Base-by-base conservation (phyloP, 306 rosid species). In the Vachellia collinsii region DNA sequence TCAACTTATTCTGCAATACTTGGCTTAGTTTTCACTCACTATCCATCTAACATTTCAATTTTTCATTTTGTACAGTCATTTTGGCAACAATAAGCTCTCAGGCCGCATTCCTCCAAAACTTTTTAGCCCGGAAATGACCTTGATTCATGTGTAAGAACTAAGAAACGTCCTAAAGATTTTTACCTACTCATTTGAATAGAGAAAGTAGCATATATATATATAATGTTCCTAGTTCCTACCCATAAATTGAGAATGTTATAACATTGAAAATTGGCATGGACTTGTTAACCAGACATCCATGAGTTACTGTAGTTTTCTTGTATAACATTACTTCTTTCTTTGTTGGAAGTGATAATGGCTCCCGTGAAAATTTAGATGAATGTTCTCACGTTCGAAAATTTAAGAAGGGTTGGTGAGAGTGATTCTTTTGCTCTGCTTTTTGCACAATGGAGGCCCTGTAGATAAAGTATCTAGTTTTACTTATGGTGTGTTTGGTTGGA, bases 71-170 rank as follows among this genome's bases (percentile, higher is more conserved):
- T 72, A 34, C 89, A 92, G 94, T 85, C 97, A 92, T 85, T 77
- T 86, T 80, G 91, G 91, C 79, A 67, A 22, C 61, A 92, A 92
- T 74, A 77, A 73, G 63, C 90, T 92, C 74, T 79, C 87, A 11
- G 97, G 89, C 6, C 6, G 5, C 34, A 88, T 92, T 84, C 92
- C 94, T 25, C 22, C 86, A 8, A 5, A 79, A 70, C 93, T 90
- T 50, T 92, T 90, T 68, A 88, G 87, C 81, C 46, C 94, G 7
- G 65, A 82, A 16, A 89, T 90, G 97, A 3, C 8, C 1, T 84
- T 90, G 78, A 16, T 85, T 78, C 97, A 92, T 72, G 86, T 83
- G 97, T 92, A 89, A 90, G 97, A 68, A 42, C 62, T n/a, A 90
- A 89, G 93, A 72, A 66, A 47, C 34, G 20, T 44, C 50, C 61